phyloP scores from a whole-genome alignment of 768 basidiomycete species.

The Podaxis mareebaensis region DNA sequence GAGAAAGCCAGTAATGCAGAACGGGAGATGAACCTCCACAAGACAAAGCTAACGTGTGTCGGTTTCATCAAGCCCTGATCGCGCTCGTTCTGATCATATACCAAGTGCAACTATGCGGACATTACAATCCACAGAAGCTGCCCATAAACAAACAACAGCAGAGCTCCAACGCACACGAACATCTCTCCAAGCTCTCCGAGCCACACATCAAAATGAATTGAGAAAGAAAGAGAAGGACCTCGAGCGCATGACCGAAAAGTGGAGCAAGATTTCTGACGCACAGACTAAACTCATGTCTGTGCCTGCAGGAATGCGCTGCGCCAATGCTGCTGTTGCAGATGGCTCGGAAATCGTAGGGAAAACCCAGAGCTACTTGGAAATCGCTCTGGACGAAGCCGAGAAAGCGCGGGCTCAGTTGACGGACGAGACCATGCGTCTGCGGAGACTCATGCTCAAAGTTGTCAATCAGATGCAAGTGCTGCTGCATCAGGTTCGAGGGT shows the following conservation, averaged over 20 bases:
- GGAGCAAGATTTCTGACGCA: conserved; percentile 68
- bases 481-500: conserved; percentile 44
- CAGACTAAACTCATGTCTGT: conserved; percentile 58
- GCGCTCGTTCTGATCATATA: conserved; percentile 5
- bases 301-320: conserved; percentile 53
- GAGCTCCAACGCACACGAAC: conserved; percentile 77
- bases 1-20: conserved; percentile 74
- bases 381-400: conserved; percentile 75
- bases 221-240: conserved; percentile 83
- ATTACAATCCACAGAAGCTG: conserved; percentile 58
- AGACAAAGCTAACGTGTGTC: conserved; percentile 70
- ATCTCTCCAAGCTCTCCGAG: conserved; percentile 65
- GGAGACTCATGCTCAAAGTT: conserved; percentile 56
- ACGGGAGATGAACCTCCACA: conserved; percentile 73
- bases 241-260: conserved; percentile 73
- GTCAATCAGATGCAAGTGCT: conserved; percentile 67
- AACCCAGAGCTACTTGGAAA: conserved; percentile 59
- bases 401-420: conserved; percentile 57
- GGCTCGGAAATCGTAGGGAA: conserved; percentile 47
- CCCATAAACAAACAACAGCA: conserved; percentile 67
- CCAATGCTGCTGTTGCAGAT: conserved; percentile 50
- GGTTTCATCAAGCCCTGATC: neutral
- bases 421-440: conserved; percentile 66
- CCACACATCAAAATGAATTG: conserved; percentile 67
- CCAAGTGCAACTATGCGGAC: conserved; percentile 52